phyloP scores from a whole-genome alignment of 2,329 filamentous ascomycete species.

The Fusarium mundagurra region DNA sequence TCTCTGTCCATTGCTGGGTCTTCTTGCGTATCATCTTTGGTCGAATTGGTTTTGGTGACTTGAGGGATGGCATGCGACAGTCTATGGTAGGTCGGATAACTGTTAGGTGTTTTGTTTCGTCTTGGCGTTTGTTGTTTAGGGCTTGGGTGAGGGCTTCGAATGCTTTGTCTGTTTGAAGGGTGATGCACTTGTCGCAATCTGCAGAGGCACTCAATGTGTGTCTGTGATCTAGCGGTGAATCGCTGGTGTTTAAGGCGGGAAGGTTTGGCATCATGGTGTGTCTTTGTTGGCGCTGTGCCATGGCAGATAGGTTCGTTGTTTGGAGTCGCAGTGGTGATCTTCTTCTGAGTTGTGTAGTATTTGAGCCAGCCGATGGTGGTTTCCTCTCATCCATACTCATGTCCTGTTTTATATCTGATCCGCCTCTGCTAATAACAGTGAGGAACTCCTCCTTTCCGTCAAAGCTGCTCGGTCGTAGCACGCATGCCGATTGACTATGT shows the following conservation, averaged over 20 bases:
- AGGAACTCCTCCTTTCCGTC: slow-evolving; percentile 6
- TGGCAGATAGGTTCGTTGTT: slow-evolving; percentile 1
- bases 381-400: not conserved
- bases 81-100: not conserved
- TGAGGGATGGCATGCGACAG: not conserved
- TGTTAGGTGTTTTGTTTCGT: not conserved
- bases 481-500: slow-evolving; percentile 7
- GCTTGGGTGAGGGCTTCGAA: slow-evolving; percentile 6
- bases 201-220: not conserved
- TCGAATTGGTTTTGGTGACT: slow-evolving; percentile 12
- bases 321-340: slow-evolving; percentile 3
- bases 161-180: slow-evolving; percentile 2
- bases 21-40: slow-evolving; percentile 3
- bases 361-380: not conserved
- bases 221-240: not conserved
- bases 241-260: not conserved
- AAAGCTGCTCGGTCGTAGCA: not conserved
- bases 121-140: not conserved
- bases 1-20: slow-evolving; percentile 7
- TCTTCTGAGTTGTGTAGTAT: not conserved
- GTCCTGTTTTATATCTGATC: not conserved
- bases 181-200: not conserved
- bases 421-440: not conserved
- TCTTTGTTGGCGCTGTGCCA: not conserved
- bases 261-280: not conserved